phyloP scores from a whole-genome alignment of 2,329 filamentous ascomycete species.

The Aspergillus niger region DNA sequence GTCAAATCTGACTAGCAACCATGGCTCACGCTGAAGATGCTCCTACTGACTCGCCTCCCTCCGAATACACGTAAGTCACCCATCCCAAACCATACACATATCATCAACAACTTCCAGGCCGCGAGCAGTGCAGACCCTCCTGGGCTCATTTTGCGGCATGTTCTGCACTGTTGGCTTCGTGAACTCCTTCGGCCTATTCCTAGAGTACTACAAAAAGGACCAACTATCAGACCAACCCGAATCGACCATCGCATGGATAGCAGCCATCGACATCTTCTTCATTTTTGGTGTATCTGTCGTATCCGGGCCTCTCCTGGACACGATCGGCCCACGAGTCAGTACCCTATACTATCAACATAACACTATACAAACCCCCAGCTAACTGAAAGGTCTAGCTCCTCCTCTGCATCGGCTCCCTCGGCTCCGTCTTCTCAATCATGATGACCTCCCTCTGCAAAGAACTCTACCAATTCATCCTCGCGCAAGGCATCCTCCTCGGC shows the following conservation, averaged over 20 bases:
- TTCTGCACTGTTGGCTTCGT: conserved; percentile 47
- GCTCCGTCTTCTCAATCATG: conserved; percentile 61
- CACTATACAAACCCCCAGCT: neutral
- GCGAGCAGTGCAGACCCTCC: conserved; percentile 30
- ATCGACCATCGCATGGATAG: conserved; percentile 50
- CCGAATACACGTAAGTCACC: conserved; percentile 29
- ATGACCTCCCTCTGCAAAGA: conserved; percentile 60
- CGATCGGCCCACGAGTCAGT: conserved; percentile 24
- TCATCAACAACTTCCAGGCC: conserved; percentile 18
- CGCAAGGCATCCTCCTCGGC: conserved; percentile 27
- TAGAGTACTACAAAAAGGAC: conserved; percentile 49
- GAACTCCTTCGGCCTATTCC: conserved; percentile 52
- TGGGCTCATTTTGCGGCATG: conserved; percentile 32
- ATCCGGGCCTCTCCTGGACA: conserved; percentile 29
- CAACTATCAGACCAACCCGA: conserved; percentile 43
- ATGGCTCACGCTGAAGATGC: neutral
- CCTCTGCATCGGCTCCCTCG: neutral
- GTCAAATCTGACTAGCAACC: neutral
- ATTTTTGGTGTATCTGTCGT: conserved; percentile 25
- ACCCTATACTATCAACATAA: conserved; percentile 16
- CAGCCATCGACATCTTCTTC: conserved; percentile 40
- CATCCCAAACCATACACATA: neutral
- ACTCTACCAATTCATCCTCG: conserved; percentile 56
- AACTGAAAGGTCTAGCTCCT: neutral
- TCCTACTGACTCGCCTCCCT: neutral